These are phyloP conservation scores for Botrytis byssoidea DNA, from an alignment of 2,329 filamentous ascomycete genomes.

Conservation along the genomic window DNA sequence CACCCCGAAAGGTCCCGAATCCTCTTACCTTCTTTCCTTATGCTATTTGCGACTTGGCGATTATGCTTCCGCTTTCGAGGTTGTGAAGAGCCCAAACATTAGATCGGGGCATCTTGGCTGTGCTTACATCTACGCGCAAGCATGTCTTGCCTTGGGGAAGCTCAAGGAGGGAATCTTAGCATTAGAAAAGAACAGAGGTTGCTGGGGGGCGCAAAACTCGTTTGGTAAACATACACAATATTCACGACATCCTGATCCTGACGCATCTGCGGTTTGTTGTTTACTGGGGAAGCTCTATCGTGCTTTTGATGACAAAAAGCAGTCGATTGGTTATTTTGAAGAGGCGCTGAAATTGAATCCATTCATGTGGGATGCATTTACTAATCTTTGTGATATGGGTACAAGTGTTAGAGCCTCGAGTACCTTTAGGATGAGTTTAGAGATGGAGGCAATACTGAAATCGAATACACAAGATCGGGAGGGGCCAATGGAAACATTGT, in stretches of 20 bases:
- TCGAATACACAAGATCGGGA: conserved; percentile 30
- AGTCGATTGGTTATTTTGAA: conserved; percentile 82
- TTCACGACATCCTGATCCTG: conserved; percentile 70
- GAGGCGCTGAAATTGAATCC: conserved; percentile 87
- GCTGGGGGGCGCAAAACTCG: conserved; percentile 73
- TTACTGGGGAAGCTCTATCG: conserved; percentile 85
- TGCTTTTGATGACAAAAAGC: conserved; percentile 75
- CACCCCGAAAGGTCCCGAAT: conserved; percentile 77
- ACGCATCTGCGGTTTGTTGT: conserved; percentile 79
- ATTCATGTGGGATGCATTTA: conserved; percentile 98
- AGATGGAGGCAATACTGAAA: conserved; percentile 54
- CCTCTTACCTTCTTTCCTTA: conserved; percentile 77
- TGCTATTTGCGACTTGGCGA: conserved; percentile 83
- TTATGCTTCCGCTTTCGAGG: conserved; percentile 81
- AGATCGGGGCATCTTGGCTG: conserved; percentile 79
- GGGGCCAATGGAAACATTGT: not conserved
- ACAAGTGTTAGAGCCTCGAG: conserved; percentile 78
- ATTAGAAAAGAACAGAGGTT: conserved; percentile 74
- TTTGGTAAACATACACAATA: conserved; percentile 83
- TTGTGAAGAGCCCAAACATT: conserved; percentile 67
- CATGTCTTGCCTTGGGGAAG: conserved; percentile 75
- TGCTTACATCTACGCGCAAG: conserved; percentile 86
- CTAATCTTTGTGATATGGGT: conserved; percentile 82
- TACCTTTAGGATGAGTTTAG: conserved; percentile 75
- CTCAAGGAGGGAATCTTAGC: conserved; percentile 79